Base-by-base conservation (phyloP, 495 filamentous ascomycete species). In the Umbilicaria muhlenbergii region DNA sequence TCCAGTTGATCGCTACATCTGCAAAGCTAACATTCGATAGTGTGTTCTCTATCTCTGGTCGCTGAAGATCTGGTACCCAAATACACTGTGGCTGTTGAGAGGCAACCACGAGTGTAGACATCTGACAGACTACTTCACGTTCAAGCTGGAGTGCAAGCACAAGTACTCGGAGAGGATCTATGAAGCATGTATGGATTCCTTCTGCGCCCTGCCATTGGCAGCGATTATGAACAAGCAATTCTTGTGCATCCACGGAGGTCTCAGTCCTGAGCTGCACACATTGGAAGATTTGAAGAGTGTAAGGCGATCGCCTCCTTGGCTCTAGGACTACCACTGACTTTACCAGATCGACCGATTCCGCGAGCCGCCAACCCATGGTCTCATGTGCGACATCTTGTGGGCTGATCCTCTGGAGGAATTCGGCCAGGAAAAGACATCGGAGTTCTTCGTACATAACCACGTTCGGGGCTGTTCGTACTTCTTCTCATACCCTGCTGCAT, bases 191-290 rank as follows among this genome's bases (percentile, higher is more conserved):
- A 89, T 94, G 77, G 86, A 95, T 47, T 89, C 91, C 28, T 98
- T 98, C 73, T 98, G 91, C 60, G 70, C 81, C 51, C 69, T 98
- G 52, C 91, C 91, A 38, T 70, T 98, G 59, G 91, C 91, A 48
- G 91, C 91, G 14, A 78, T 98, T 46, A 98, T 98, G 91, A 98
- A 98, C 73, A 98, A 96, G 70, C 91, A 98, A 52, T 98, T 98
- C 62, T 67, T 98, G 53, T 98, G 91, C 63, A 98, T 98, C 50
- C 91, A 98, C 58, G 91, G 91, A 50, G 91, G 91, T 39, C 68
- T 98, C 49, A 94, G 87, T 55, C 91, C 91, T 5, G 91, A 98
- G 62, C 62, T 98, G 49, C 91, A 96, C 57, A 94, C 87, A 21
- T 66, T 98, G 41, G 91, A 98, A 49, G 91, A 98, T 59, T 69